Evolutionary conservation across 345 rosid genomes (phyloP).

Genomic region (Chamaenerion angustifolium): DNA sequence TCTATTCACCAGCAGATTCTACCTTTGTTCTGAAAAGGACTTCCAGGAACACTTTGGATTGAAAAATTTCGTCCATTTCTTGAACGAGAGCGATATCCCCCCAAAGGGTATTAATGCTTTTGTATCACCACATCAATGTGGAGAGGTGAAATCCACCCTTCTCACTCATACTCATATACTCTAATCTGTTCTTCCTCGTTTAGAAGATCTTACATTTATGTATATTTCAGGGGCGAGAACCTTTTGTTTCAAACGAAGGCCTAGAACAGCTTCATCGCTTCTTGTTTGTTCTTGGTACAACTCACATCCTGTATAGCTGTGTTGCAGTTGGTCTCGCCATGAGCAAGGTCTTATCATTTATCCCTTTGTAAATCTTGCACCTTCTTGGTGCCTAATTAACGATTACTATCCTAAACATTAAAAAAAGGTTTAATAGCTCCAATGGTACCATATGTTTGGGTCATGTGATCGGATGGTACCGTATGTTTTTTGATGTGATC

Average conservation of each 20-base stretch:
- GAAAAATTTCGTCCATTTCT: constrained; percentile 23
- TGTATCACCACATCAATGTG: constrained; percentile 43
- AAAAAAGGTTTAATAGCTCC: too few relatives aligned
- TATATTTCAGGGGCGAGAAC: constrained; percentile 64
- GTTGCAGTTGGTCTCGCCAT: constrained; percentile 80
- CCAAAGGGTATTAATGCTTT: constrained; percentile 32
- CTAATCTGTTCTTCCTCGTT: neutral
- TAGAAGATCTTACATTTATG: neutral
- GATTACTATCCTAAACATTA: too few relatives aligned
- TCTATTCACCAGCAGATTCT: constrained; percentile 74
- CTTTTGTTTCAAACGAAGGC: constrained; percentile 74
- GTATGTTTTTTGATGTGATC: too few relatives aligned
- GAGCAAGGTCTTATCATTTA: constrained; percentile 52
- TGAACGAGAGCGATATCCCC: constrained; percentile 36
- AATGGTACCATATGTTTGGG: too few relatives aligned
- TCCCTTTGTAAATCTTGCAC: neutral
- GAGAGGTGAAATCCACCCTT: constrained; percentile 31
- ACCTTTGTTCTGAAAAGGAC: constrained; percentile 61
- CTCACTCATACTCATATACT: neutral
- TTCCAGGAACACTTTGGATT: constrained; percentile 22
- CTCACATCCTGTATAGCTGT: constrained; percentile 82
- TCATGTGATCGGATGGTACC: too few relatives aligned
- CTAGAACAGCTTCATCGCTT: constrained; percentile 86
- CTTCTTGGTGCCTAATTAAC: too few relatives aligned
- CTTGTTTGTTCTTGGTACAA: constrained; percentile 76